Evolutionary conservation across 208 protist species (phyloP).

Genomic region (Giardia duodenalis): DNA sequence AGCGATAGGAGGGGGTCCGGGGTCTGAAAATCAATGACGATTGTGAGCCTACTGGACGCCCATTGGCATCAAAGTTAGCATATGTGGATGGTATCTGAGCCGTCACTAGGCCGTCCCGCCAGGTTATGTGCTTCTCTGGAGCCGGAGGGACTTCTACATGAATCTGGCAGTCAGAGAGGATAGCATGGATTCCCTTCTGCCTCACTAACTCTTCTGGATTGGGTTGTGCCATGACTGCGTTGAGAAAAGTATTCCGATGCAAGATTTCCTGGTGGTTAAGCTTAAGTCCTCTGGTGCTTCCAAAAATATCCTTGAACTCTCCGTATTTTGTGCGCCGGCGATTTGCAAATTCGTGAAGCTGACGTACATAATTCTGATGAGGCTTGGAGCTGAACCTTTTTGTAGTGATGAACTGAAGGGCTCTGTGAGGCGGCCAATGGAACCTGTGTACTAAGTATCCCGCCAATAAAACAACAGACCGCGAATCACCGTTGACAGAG

Average conservation of each 20-base stretch:
- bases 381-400: slow-evolving; percentile 13
- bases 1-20: not conserved
- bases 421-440: slow-evolving; percentile 31
- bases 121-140: slow-evolving; percentile 2
- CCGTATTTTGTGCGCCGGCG: not conserved
- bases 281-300: slow-evolving; percentile 12
- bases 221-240: slow-evolving; percentile 16
- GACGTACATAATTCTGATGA: not conserved
- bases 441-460: slow-evolving; percentile 29
- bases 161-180: not conserved
- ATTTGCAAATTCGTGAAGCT: slow-evolving; percentile 30
- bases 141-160: not conserved
- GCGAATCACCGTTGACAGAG: slow-evolving; percentile 21
- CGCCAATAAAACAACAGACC: slow-evolving; percentile 28
- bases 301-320: slow-evolving; percentile 37
- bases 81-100: slow-evolving; percentile 26
- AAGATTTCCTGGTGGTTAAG: slow-evolving; percentile 25
- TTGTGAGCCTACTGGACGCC: not conserved
- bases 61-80: slow-evolving; percentile 20
- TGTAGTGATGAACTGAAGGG: slow-evolving; percentile 32
- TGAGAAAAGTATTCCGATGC: slow-evolving; percentile 33
- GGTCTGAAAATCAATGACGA: slow-evolving; percentile 6
- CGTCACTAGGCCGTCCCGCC: slow-evolving; percentile 12
- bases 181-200: not conserved
- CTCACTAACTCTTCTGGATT: not conserved